Percentiles rank a stretch among this genome's conserved stretches.
phyloP scores from a whole-genome alignment of 78 protist genomes.

The Speleostelium caveatum region DNA sequence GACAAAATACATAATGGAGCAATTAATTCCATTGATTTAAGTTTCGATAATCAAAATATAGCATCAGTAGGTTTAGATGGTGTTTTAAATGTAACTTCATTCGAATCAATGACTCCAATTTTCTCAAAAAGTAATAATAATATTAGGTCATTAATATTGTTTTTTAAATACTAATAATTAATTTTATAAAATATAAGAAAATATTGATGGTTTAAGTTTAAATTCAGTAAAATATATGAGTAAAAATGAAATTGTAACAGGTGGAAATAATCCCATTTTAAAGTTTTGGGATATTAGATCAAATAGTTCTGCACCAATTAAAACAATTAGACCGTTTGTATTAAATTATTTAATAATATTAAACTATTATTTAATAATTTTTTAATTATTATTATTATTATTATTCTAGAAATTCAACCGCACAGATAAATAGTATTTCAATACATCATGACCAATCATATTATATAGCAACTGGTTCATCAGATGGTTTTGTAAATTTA shows the following conservation, averaged over 20 bases:
- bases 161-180: background rate
- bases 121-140: constrained; percentile 54
- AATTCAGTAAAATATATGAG: constrained; percentile 24
- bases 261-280: constrained; percentile 25
- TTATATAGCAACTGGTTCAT: constrained; percentile 59
- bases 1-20: background rate
- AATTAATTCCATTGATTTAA: constrained; percentile 29
- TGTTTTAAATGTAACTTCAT: constrained; percentile 1
- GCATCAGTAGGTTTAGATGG: constrained; percentile 65
- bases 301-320: constrained; percentile 6
- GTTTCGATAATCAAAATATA: constrained; percentile 14
- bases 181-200: background rate
- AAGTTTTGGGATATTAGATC: constrained; percentile 61
- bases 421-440: constrained; percentile 12
- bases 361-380: no score
- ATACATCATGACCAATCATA: constrained; percentile 48
- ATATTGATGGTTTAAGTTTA: constrained; percentile 55
- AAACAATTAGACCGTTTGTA: constrained; percentile 12
- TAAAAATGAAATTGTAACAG: constrained; percentile 38
- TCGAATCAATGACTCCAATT: constrained; percentile 31
- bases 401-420: no score
- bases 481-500: constrained; percentile 54
- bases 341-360: no score
- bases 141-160: no score
- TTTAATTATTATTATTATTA: no score